These are phyloP conservation scores for Eutrema heterophyllum DNA, from an alignment of 345 rosid genomes.

Conservation along the genomic window DNA sequence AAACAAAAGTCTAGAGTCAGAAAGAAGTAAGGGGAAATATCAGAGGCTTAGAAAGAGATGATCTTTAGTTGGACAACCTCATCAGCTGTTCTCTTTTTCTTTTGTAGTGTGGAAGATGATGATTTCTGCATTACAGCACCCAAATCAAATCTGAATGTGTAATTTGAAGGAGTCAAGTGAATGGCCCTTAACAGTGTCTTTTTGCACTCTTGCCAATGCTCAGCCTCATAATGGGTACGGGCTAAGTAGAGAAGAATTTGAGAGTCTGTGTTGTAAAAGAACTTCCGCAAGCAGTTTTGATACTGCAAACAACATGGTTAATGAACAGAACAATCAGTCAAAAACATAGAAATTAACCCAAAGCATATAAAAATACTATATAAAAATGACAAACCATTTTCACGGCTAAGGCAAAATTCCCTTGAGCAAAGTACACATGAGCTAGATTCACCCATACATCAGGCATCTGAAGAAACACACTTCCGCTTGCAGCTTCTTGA, in stretches of 20 bases:
- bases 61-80: constrained; percentile 53
- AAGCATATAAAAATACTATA: background rate
- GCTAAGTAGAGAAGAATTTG: constrained; percentile 93
- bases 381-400: constrained; percentile 70
- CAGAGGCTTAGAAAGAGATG: background rate
- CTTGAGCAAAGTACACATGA: constrained; percentile 95
- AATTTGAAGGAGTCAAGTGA: constrained; percentile 92
- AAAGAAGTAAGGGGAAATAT: constrained; percentile 13
- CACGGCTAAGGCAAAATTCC: constrained; percentile 88
- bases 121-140: constrained; percentile 99
- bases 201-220: constrained; percentile 99
- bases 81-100: constrained; percentile 83
- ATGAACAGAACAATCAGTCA: background rate
- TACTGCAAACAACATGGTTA: constrained; percentile 51
- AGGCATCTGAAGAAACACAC: constrained; percentile 91
- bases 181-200: constrained; percentile 86
- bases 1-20: background rate
- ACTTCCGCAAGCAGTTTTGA: constrained; percentile 97
- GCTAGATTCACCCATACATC: constrained; percentile 99
- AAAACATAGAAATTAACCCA: background rate
- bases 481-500: constrained; percentile 99
- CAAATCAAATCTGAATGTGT: constrained; percentile 87
- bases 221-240: constrained; percentile 98
- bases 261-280: constrained; percentile 77
- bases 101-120: constrained; percentile 92